Evolutionary conservation across 441 rosid genomes (phyloP).

Genomic region (Sinapis alba): DNA sequence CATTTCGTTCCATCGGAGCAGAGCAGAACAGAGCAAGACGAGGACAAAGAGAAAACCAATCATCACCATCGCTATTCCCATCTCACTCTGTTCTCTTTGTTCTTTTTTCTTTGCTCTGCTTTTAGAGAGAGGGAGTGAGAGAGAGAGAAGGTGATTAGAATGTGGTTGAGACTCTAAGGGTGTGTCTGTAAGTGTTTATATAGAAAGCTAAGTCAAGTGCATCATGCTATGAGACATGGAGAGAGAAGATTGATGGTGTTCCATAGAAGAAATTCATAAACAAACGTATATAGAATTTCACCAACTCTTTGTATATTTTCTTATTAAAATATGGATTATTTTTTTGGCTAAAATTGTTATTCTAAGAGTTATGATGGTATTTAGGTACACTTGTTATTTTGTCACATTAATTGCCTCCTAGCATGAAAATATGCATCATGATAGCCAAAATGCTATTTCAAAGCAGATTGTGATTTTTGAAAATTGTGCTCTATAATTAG

Average conservation of each 20-base stretch:
- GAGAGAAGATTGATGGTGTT: neutral
- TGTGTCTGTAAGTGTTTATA: conserved; percentile 29
- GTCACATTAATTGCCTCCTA: neutral
- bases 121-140: conserved; percentile 9
- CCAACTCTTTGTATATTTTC: conserved; percentile 1
- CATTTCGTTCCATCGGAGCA: conserved; percentile 78
- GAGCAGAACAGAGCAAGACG: conserved; percentile 58
- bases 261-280: neutral
- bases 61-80: conserved; percentile 62
- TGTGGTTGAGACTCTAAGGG: conserved; percentile 22
- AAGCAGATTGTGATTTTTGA: neutral
- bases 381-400: neutral
- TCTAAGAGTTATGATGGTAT: conserved; percentile 4
- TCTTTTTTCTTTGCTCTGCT: conserved; percentile 4
- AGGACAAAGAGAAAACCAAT: conserved; percentile 41
- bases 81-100: conserved; percentile 30
- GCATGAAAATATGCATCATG: conserved; percentile 1
- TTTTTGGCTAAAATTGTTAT: neutral
- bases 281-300: neutral
- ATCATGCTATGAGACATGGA: neutral
- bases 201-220: conserved; percentile 29
- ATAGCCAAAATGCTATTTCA: neutral
- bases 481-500: neutral
- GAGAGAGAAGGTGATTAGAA: conserved; percentile 3
- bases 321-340: neutral